A percentile compares a stretch with the other conserved stretches of the same genome.
Conservation (phyloP, 345 rosid species). For the Sisymbrium altissimum region DNA sequence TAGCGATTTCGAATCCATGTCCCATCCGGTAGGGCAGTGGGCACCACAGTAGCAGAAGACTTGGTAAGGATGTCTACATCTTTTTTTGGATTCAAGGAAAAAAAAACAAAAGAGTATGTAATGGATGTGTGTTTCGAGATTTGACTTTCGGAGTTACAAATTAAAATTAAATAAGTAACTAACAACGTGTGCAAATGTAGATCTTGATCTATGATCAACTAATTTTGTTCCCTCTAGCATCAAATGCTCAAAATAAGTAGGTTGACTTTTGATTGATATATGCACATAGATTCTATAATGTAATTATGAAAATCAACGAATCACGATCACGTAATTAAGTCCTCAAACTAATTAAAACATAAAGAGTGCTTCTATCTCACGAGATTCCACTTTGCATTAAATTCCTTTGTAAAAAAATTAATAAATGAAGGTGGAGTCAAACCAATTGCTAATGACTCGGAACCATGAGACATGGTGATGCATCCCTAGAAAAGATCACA, state of each 20-base stretch:
- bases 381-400: slow-evolving; percentile 9
- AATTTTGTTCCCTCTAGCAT: slow-evolving; percentile 8
- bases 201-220: slow-evolving; percentile 31
- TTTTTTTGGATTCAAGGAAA: background rate
- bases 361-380: slow-evolving; percentile 16
- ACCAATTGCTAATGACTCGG: slow-evolving; percentile 10
- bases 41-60: background rate
- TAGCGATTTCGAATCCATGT: background rate
- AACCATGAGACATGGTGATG: slow-evolving; percentile 26
- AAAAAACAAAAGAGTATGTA: no score
- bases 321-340: slow-evolving; percentile 6
- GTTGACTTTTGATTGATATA: slow-evolving; percentile 25
- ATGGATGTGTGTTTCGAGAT: background rate
- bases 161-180: background rate
- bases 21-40: background rate
- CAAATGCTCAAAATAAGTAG: background rate
- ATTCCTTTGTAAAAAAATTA: background rate
- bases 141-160: slow-evolving; percentile 2
- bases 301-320: background rate
- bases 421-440: background rate
- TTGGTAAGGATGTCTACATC: background rate
- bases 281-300: no score
- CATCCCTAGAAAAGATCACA: slow-evolving; percentile 23
- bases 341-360: background rate
- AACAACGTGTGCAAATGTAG: slow-evolving; percentile 6